Conservation (phyloP, 129 eudicot genomes). For the Flaveria robusta region DNA sequence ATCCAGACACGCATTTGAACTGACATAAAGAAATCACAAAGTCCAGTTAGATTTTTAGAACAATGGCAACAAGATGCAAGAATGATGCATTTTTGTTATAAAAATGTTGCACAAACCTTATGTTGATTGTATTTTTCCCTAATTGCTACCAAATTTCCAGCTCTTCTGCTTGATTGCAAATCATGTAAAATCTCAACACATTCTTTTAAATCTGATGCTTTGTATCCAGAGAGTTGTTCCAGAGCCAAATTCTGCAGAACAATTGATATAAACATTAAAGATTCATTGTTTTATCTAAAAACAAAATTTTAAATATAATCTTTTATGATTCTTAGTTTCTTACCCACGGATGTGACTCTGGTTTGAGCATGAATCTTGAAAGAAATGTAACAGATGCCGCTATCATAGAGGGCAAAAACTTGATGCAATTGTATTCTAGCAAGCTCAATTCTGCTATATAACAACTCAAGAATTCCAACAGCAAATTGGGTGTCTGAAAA, state of each 20-base stretch:
- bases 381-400: constrained; percentile 88
- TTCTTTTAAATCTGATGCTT: constrained; percentile 60
- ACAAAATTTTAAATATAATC: not conserved
- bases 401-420: constrained; percentile 71
- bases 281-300: not conserved
- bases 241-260: constrained; percentile 49
- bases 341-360: constrained; percentile 80
- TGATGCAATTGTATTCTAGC: constrained; percentile 70
- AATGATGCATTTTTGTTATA: not conserved
- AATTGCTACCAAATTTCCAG: constrained; percentile 54
- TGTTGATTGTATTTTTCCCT: constrained; percentile 73
- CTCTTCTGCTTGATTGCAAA: constrained; percentile 60
- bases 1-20: constrained; percentile 62
- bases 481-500: constrained; percentile 55
- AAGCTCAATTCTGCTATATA: constrained; percentile 86
- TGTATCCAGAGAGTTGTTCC: constrained; percentile 56
- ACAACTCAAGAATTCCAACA: constrained; percentile 57
- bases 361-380: constrained; percentile 57
- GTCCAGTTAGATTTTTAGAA: constrained; percentile 5
- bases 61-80: constrained; percentile 6
- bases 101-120: constrained; percentile 47
- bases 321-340: not conserved
- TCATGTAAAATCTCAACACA: constrained; percentile 68
- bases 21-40: constrained; percentile 28
- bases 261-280: not conserved